These are phyloP conservation scores for Oryza glumipatula DNA, from an alignment of 176 grass and related monocot species.

Conservation along the genomic window DNA sequence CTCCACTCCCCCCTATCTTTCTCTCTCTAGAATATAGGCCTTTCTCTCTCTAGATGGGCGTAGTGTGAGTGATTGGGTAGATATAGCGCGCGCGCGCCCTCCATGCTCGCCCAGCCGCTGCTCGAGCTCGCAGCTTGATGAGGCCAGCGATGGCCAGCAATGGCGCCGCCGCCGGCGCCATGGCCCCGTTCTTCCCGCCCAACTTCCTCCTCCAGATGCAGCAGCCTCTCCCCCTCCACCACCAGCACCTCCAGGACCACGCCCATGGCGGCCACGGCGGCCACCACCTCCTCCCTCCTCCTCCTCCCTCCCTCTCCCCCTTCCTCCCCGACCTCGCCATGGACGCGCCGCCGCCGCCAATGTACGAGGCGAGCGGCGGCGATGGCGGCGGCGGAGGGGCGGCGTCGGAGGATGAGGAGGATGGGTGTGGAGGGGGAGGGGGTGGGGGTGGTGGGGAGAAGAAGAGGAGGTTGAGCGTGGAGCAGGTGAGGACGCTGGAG, in stretches of 20 bases:
- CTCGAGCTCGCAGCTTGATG: background rate
- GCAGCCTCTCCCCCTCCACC: conserved; percentile 47
- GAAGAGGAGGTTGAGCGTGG: conserved; percentile 59
- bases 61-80: conserved; percentile 12
- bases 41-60: background rate
- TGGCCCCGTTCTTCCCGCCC: conserved; percentile 72
- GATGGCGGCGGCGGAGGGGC: background rate
- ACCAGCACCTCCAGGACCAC: conserved; percentile 9
- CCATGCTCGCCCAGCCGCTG: conserved; percentile 33
- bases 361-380: background rate
- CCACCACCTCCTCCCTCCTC: conserved; percentile 30
- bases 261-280: background rate
- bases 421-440: background rate
- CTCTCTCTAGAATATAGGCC: no score
- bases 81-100: background rate
- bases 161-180: conserved; percentile 45
- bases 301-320: conserved; percentile 27
- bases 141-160: conserved; percentile 70
- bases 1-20: background rate
- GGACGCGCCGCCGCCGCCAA: conserved; percentile 4
- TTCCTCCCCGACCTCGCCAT: conserved; percentile 53
- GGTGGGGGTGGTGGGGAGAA: conserved; percentile 40
- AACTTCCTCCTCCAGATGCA: conserved; percentile 90
- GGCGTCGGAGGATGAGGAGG: conserved; percentile 28
- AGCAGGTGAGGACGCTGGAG: conserved; percentile 68